Evolutionary conservation across 257 asterid genomes (phyloP).

Genomic region (Echium plantagineum): DNA sequence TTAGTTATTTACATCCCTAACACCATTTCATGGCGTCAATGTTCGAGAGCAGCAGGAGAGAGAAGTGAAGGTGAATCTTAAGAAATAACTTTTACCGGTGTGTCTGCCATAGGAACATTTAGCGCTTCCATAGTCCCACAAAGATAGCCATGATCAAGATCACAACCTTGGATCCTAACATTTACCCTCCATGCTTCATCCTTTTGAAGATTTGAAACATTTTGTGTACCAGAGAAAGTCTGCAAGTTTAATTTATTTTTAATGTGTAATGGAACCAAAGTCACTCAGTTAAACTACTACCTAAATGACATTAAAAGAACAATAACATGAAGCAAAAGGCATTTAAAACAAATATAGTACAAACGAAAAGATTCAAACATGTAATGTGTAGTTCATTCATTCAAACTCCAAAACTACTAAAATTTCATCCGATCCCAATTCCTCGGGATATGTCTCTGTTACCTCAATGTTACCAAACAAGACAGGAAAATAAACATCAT

Average conservation of each 20-base stretch:
- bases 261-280: neutral
- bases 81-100: conserved; percentile 49
- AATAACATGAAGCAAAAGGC: no score
- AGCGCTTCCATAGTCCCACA: conserved; percentile 99
- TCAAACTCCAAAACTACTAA: no score
- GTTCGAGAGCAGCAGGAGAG: neutral
- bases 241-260: conserved; percentile 13
- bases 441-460: no score
- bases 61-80: neutral
- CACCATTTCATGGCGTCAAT: no score
- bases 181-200: conserved; percentile 99
- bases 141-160: conserved; percentile 84
- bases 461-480: no score
- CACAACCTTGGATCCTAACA: conserved; percentile 83
- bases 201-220: conserved; percentile 80
- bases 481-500: neutral
- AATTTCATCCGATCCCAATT: no score
- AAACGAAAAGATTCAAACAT: no score
- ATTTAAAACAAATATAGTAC: no score
- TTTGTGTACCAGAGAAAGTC: conserved; percentile 97
- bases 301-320: no score
- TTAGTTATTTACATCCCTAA: no score
- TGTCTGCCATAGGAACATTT: conserved; percentile 97
- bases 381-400: no score
- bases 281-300: neutral